Percentiles rank a stretch among this genome's conserved stretches.
Conservation (phyloP, 164 flowering plant species). For the Magnolia kwangsiensis region DNA sequence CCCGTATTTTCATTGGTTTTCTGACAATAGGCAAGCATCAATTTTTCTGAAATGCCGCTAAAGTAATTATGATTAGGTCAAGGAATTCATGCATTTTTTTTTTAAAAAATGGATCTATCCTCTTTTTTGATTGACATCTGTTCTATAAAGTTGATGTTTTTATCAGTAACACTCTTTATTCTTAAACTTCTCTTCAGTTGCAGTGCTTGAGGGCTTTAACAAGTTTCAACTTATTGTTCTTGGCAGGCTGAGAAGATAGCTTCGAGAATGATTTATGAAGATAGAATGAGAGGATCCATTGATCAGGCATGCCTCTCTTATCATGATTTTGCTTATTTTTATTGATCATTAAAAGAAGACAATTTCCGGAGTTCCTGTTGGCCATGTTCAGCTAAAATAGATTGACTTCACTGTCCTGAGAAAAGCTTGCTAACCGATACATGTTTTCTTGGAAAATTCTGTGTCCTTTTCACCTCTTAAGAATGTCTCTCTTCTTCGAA, state of each 20-base stretch:
- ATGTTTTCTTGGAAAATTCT: background rate
- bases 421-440: background rate
- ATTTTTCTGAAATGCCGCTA: too few relatives aligned
- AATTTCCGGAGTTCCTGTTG: background rate
- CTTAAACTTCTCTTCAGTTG: background rate
- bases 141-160: background rate
- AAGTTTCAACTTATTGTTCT: slow-evolving; percentile 1
- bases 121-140: background rate
- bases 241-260: slow-evolving; percentile 98
- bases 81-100: background rate
- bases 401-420: background rate
- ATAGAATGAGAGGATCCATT: slow-evolving; percentile 97
- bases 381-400: background rate
- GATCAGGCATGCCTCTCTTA: slow-evolving; percentile 67
- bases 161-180: background rate
- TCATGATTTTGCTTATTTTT: background rate
- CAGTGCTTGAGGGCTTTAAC: background rate
- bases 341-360: background rate
- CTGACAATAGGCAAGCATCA: too few relatives aligned
- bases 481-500: background rate
- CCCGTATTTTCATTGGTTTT: too few relatives aligned
- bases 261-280: slow-evolving; percentile 91
- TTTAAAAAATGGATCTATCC: background rate
- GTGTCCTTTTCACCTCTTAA: background rate
- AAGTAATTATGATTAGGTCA: background rate